Evolutionary conservation across 179 eudicot species (phyloP).

Genomic region (Beta macrorhiza): DNA sequence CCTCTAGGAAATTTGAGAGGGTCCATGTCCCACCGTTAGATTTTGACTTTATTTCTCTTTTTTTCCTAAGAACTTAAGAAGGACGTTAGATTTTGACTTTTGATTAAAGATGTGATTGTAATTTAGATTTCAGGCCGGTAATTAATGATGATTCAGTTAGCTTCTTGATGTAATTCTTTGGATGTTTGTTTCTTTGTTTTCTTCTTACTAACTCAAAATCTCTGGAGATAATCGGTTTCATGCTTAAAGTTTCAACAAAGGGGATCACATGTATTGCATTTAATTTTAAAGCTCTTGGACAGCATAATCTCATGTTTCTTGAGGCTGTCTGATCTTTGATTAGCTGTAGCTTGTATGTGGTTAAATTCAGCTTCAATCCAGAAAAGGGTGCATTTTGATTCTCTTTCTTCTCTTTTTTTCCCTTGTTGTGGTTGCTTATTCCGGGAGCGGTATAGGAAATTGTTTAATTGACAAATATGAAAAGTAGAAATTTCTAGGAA

Average conservation of each 20-base stretch:
- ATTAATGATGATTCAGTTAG: background rate
- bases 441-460: too few species aligned
- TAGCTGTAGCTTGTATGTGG: background rate
- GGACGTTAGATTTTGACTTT: too few species aligned
- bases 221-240: background rate
- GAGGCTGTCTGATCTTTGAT: background rate
- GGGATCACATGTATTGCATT: background rate
- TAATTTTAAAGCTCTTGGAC: background rate
- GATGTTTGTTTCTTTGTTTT: background rate
- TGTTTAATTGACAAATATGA: too few species aligned
- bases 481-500: too few species aligned
- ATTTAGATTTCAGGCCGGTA: background rate
- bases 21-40: too few species aligned
- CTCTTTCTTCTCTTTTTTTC: background rate
- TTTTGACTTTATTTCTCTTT: too few species aligned
- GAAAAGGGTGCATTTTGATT: background rate
- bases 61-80: too few species aligned
- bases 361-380: background rate
- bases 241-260: slow-evolving; percentile 9
- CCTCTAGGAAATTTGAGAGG: too few species aligned
- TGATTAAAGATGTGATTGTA: background rate
- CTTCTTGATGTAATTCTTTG: background rate
- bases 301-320: background rate
- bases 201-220: background rate
- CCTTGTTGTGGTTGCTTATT: too few species aligned